Evolutionary conservation across 176 grass and related monocot species (phyloP).

Genomic region (Rhynchospora tenuis): DNA sequence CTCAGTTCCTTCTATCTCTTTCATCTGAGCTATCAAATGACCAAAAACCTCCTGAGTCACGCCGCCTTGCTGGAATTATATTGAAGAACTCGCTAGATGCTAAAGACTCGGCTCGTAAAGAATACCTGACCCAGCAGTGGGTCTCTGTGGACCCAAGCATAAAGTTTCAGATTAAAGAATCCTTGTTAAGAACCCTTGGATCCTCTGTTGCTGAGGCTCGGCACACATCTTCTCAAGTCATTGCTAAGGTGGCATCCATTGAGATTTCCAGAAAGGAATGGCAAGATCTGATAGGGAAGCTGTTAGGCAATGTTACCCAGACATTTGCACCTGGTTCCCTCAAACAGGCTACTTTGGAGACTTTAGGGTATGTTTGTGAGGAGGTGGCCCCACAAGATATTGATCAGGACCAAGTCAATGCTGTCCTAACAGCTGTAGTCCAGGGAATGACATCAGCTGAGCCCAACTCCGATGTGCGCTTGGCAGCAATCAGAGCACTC

Average conservation of each 20-base stretch:
- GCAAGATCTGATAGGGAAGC: constrained; percentile 73
- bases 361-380: constrained; percentile 90
- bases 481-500: constrained; percentile 68
- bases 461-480: constrained; percentile 56
- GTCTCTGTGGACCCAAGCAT: constrained; percentile 53
- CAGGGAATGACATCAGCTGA: constrained; percentile 73
- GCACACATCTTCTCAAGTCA: constrained; percentile 84
- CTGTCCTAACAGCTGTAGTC: constrained; percentile 72
- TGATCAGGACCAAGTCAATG: constrained; percentile 75
- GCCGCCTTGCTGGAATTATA: constrained; percentile 74
- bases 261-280: constrained; percentile 85
- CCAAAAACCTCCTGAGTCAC: constrained; percentile 59
- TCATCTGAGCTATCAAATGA: constrained; percentile 66
- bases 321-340: constrained; percentile 40
- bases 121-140: constrained; percentile 55
- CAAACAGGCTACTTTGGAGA: constrained; percentile 85
- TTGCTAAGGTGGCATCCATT: constrained; percentile 92
- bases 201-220: constrained; percentile 66
- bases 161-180: constrained; percentile 83
- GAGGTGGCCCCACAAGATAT: constrained; percentile 73
- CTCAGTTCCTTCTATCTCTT: constrained; percentile 74
- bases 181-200: constrained; percentile 62
- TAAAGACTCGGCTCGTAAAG: constrained; percentile 57
- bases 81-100: constrained; percentile 87
- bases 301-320: constrained; percentile 60